These are phyloP conservation scores for Thraustochytrium sp. DNA, from an alignment of 352 stramenopile genomes.

Conservation along the genomic window DNA sequence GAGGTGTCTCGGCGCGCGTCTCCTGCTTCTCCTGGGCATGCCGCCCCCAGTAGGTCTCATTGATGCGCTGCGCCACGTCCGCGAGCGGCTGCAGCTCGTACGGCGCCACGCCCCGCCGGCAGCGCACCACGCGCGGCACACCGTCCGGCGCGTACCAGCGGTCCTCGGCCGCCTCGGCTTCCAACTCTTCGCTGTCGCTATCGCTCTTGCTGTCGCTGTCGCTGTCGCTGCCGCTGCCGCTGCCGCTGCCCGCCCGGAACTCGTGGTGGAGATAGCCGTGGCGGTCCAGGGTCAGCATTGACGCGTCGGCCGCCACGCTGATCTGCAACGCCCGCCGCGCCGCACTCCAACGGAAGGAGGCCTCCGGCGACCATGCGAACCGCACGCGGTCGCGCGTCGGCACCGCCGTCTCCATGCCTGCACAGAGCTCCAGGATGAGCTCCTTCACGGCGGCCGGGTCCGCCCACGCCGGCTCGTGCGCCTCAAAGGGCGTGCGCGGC, in stretches of 20 bases:
- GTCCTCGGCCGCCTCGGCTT: no score
- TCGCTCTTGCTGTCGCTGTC: no score
- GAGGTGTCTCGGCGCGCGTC: background rate
- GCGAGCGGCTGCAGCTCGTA: slow-evolving; percentile 31
- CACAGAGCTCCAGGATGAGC: background rate
- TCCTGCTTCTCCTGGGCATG: background rate
- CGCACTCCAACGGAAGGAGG: background rate
- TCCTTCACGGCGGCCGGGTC: background rate
- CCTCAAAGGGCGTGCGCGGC: background rate
- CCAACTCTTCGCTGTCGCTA: no score
- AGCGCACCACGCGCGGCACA: slow-evolving; percentile 10
- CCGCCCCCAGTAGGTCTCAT: background rate
- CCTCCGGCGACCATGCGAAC: slow-evolving; percentile 24
- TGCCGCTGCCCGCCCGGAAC: background rate
- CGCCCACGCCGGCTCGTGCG: background rate
- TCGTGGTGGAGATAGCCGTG: background rate
- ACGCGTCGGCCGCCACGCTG: background rate
- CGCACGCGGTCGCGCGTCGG: background rate
- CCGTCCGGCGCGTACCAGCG: slow-evolving; percentile 33
- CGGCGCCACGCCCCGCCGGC: background rate
- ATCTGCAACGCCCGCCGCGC: background rate
- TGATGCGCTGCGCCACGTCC: slow-evolving; percentile 5
- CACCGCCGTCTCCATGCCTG: background rate
- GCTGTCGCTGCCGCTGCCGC: no score
- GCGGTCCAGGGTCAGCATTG: background rate